Evolutionary conservation across 495 filamentous ascomycete species (phyloP).

Genomic region (Lophium mytilinum): DNA sequence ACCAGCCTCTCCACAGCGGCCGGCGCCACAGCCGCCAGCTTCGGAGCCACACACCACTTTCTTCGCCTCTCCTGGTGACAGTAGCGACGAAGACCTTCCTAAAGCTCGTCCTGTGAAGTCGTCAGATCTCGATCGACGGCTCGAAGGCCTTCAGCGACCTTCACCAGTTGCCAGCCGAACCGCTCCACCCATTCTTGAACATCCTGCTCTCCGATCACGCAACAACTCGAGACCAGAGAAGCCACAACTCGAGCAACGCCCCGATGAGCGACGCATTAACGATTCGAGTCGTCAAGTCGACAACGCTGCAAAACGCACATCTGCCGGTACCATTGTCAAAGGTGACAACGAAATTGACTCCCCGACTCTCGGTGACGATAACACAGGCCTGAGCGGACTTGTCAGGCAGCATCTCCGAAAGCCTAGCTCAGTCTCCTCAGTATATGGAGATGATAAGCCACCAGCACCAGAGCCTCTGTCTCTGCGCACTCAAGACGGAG

Average conservation of each 20-base stretch:
- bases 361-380: conserved; percentile 64
- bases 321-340: conserved; percentile 20
- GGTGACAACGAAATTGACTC: conserved; percentile 49
- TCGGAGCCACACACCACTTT: conserved; percentile 16
- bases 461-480: conserved; percentile 10
- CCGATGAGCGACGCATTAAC: background rate
- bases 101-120: conserved; percentile 1
- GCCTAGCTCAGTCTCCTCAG: conserved; percentile 72
- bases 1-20: conserved; percentile 1
- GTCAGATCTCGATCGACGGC: conserved; percentile 5
- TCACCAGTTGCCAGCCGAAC: background rate
- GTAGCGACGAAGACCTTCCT: conserved; percentile 21
- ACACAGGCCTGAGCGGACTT: conserved; percentile 66
- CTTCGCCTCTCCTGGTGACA: conserved; percentile 20
- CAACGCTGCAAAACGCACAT: background rate
- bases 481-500: conserved; percentile 12
- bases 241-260: background rate
- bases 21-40: conserved; percentile 5
- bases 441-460: conserved; percentile 47
- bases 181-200: conserved; percentile 16
- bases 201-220: conserved; percentile 21
- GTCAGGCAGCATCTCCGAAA: conserved; percentile 79
- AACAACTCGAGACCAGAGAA: conserved; percentile 8
- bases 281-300: background rate
- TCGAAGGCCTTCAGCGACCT: conserved; percentile 11